Base-by-base conservation (phyloP, 2,329 filamentous ascomycete genomes). In the Graphilbum fragrans region DNA sequence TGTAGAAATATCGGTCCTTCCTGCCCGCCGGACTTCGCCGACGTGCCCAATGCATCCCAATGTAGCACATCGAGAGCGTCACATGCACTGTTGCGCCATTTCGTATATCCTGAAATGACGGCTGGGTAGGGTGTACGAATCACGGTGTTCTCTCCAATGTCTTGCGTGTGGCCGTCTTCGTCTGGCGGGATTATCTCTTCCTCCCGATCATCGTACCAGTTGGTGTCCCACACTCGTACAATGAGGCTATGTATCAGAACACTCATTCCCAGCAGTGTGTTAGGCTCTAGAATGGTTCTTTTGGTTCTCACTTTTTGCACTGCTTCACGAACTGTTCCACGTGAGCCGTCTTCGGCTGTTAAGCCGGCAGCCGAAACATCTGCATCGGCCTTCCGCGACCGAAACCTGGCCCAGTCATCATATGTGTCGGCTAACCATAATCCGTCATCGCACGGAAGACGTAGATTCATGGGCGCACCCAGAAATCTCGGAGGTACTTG, bases 1-100 rank as follows among this genome's bases (percentile, higher is more conserved):
- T 64, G 62, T 10, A 65, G 47, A 3, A 67, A 53, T 7, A 60
- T 63, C 6, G 61, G 60, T 37, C 66, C 63, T 45, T 68, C 65
- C 37, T 62, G 56, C 3, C 64, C 63, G 5, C 55, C 57, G 9
- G 55, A 50, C 21, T 55, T 54, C 10, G 56, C 61, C 20, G 63
- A 60, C 4, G 59, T 56, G 38, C 55, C 58, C 44, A 64, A 63
- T 12, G 61, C 63, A 41, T 58, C 55, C 61, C 64, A 67, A 43
- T 65, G 62, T 5, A 66, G 52, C 12, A 65, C 51, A 42, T 66
- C 63, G 1, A 66, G 49, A 34, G 55, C 60, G 46, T 65, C 63
- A 43, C 62, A 65, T 5, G 58, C 55, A 5, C 58, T 57, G 42
- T 66, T 65, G 22, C 62, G 56, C 63, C 63, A 66, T 42, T 66